Evolutionary conservation across 805 yeast genomes (phyloP).

Genomic region (Metahyphopichia silvanorum): DNA sequence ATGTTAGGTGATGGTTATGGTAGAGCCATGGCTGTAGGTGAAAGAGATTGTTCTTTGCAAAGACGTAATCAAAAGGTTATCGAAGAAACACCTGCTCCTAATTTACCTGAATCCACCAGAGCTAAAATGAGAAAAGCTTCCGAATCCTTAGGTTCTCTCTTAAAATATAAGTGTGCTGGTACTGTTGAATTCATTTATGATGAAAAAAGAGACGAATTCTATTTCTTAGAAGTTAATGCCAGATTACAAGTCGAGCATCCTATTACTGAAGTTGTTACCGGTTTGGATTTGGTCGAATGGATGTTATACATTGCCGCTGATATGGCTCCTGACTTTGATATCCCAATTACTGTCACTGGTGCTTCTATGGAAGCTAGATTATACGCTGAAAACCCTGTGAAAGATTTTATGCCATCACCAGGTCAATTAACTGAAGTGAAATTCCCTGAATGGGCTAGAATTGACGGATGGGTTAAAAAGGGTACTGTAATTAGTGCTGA

Average conservation of each 20-base stretch:
- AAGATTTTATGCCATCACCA: constrained; percentile 93
- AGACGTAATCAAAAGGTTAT: constrained; percentile 95
- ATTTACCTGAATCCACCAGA: constrained; percentile 79
- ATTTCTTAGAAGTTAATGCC: constrained; percentile 94
- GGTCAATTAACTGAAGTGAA: constrained; percentile 84
- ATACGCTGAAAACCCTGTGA: constrained; percentile 96
- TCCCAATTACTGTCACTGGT: constrained; percentile 62
- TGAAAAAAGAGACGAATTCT: constrained; percentile 79
- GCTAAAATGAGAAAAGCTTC: constrained; percentile 75
- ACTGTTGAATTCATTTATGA: constrained; percentile 96
- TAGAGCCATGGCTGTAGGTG: constrained; percentile 89
- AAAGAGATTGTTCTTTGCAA: constrained; percentile 96
- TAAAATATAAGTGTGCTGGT: constrained; percentile 96
- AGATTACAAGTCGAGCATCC: constrained; percentile 98
- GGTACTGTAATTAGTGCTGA: constrained; percentile 90
- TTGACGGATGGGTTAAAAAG: constrained; percentile 90
- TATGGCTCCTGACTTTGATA: constrained; percentile 73
- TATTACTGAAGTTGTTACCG: constrained; percentile 92
- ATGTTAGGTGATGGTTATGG: constrained; percentile 96
- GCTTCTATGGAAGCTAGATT: constrained; percentile 96
- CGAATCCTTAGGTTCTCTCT: constrained; percentile 72
- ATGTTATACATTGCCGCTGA: constrained; percentile 92
- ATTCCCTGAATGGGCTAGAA: constrained; percentile 89
- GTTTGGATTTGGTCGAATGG: constrained; percentile 94
- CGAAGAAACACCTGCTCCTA: constrained; percentile 98